Conservation (phyloP, 129 eudicot species). For the Arctium minus region DNA sequence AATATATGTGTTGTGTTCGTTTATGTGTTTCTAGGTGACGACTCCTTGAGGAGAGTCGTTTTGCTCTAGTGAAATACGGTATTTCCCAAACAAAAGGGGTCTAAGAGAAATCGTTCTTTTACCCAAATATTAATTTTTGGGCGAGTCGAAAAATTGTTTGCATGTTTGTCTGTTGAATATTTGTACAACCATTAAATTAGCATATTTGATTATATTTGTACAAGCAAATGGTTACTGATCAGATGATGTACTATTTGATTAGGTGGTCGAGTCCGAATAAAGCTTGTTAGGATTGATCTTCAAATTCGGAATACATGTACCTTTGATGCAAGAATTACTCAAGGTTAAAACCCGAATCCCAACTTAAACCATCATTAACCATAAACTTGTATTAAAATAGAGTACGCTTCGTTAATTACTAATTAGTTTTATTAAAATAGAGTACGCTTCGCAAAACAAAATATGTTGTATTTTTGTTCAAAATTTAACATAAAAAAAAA, state of each 20-base stretch:
- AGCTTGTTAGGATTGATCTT: background rate
- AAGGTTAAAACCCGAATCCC: background rate
- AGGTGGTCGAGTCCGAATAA: background rate
- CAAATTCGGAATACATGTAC: background rate
- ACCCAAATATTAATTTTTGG: background rate
- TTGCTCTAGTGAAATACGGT: background rate
- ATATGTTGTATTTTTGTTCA: no score
- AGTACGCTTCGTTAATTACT: no score
- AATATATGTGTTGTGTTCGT: background rate
- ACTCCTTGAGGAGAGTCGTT: no score
- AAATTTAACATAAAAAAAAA: no score
- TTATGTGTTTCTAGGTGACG: background rate
- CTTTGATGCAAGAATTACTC: background rate
- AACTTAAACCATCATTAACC: background rate
- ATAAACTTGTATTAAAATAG: background rate
- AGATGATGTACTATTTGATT: background rate
- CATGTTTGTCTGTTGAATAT: background rate
- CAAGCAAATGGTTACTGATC: background rate
- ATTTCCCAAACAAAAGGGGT: background rate
- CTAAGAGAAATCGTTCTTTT: background rate
- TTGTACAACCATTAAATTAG: background rate
- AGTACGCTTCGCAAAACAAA: no score
- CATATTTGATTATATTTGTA: no score
- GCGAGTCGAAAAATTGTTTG: background rate
- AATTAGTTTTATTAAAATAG: no score